Conservation (phyloP, 768 basidiomycete genomes). For the Psilocybe subaeruginosa region DNA sequence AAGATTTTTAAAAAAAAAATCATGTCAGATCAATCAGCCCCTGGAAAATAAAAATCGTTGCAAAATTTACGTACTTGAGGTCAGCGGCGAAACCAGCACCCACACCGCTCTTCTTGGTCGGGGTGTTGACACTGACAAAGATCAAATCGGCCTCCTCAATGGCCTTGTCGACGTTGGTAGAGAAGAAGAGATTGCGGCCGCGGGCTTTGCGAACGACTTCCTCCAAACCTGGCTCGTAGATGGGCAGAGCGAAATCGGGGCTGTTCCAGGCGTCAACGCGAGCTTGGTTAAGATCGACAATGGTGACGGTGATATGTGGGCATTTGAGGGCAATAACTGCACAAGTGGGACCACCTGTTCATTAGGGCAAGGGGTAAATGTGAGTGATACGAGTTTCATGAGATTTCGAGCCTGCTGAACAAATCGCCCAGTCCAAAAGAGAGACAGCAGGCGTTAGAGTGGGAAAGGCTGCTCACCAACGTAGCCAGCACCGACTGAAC, state of each 20-base stretch:
- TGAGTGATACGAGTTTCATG: conserved; percentile 7
- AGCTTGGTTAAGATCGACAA: conserved; percentile 95
- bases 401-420: conserved; percentile 9
- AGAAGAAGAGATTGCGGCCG: conserved; percentile 97
- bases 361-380: conserved; percentile 16
- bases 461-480: conserved; percentile 65
- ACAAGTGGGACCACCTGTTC: conserved; percentile 88
- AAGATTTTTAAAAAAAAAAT: too few relatives aligned
- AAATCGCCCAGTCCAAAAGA: conserved; percentile 4
- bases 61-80: conserved; percentile 74
- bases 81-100: conserved; percentile 99
- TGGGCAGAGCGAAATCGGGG: conserved; percentile 81
- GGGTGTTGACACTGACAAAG: conserved; percentile 98
- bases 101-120: conserved; percentile 97
- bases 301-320: conserved; percentile 92
- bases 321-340: conserved; percentile 94
- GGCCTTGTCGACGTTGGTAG: conserved; percentile 90
- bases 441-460: conserved; percentile 1
- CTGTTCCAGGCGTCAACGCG: conserved; percentile 98
- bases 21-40: conserved; percentile 13
- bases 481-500: conserved; percentile 85
- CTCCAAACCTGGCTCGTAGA: conserved; percentile 96
- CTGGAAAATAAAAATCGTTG: conserved; percentile 15
- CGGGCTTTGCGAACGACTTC: conserved; percentile 87
- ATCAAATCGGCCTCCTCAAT: conserved; percentile 96